These are phyloP conservation scores for Coemansia sp. DNA, from an alignment of 192 early-diverging fungal species.

Conservation along the genomic window DNA sequence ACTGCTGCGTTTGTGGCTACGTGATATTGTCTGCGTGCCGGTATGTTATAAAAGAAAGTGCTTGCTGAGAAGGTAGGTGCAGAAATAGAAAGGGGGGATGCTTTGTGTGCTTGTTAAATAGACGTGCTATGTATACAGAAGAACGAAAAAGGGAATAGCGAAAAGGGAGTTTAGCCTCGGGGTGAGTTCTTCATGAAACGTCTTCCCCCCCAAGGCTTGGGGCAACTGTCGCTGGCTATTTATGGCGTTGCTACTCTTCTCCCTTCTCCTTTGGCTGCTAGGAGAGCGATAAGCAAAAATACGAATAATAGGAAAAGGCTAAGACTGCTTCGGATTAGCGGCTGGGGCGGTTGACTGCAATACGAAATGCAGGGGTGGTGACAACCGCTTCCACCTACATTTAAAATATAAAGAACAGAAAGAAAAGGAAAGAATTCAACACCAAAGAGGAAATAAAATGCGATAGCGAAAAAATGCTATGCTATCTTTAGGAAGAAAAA, in stretches of 20 bases:
- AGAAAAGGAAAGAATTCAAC: conserved; percentile 9
- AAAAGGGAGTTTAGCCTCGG: conserved; percentile 2
- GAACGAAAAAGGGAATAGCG: neutral
- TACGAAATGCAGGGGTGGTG: neutral
- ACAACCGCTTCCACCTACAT: neutral
- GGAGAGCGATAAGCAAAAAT: conserved; percentile 3
- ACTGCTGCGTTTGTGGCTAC: neutral
- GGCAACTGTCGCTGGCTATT: neutral
- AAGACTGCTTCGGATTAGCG: conserved; percentile 11
- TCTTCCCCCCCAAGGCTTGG: conserved; percentile 2
- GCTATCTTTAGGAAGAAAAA: neutral
- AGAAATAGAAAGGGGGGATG: neutral
- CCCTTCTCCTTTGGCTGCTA: neutral
- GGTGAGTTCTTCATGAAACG: conserved; percentile 3
- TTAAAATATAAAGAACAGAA: conserved; percentile 5
- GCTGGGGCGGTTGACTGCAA: conserved; percentile 6
- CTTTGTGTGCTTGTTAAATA: neutral
- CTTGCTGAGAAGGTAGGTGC: no score
- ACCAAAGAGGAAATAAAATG: neutral
- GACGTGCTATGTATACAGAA: neutral
- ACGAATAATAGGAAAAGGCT: neutral
- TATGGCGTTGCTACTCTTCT: neutral
- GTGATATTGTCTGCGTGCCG: neutral
- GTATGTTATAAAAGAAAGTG: neutral
- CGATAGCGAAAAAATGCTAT: neutral